Evolutionary conservation across 257 asterid species (phyloP).

Genomic region (Fraxinus quadrangulata): DNA sequence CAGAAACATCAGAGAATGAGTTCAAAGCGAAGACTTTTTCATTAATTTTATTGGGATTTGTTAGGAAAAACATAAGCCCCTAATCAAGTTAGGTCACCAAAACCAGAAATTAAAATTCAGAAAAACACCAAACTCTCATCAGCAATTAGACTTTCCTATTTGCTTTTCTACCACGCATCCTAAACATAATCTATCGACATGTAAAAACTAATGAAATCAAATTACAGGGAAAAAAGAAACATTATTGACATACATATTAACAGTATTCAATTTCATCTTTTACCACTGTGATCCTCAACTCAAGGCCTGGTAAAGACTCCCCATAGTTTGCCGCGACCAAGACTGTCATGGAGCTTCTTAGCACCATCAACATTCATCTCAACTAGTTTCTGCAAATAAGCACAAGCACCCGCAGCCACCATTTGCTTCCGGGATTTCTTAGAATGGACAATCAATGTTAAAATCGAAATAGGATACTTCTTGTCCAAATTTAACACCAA

Average conservation of each 20-base stretch:
- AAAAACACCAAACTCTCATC: slow-evolving; percentile 12
- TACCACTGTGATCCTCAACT: slow-evolving; percentile 21
- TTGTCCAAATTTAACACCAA: slow-evolving; percentile 47
- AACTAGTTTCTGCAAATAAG: slow-evolving; percentile 64
- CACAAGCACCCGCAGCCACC: slow-evolving; percentile 62
- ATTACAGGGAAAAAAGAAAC: slow-evolving; percentile 22
- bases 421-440: slow-evolving; percentile 76
- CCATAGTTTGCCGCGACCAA: slow-evolving; percentile 74
- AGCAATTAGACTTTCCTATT: slow-evolving; percentile 9
- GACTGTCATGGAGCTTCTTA: slow-evolving; percentile 69
- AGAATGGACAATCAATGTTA: slow-evolving; percentile 53
- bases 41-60: slow-evolving; percentile 25
- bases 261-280: slow-evolving; percentile 13
- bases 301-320: slow-evolving; percentile 57
- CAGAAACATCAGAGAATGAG: neutral
- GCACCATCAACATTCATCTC: slow-evolving; percentile 72
- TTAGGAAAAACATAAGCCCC: slow-evolving; percentile 25
- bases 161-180: slow-evolving; percentile 12
- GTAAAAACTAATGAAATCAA: slow-evolving; percentile 29
- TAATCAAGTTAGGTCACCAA: slow-evolving; percentile 32
- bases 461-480: slow-evolving; percentile 42
- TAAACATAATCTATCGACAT: slow-evolving; percentile 37
- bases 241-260: slow-evolving; percentile 38
- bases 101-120: slow-evolving; percentile 18
- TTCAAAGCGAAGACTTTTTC: slow-evolving; percentile 25